Percentiles rank a stretch among this genome's conserved stretches.
These are phyloP conservation scores for Penstemon davidsonii DNA, from an alignment of 257 asterid species.

Conservation along the genomic window DNA sequence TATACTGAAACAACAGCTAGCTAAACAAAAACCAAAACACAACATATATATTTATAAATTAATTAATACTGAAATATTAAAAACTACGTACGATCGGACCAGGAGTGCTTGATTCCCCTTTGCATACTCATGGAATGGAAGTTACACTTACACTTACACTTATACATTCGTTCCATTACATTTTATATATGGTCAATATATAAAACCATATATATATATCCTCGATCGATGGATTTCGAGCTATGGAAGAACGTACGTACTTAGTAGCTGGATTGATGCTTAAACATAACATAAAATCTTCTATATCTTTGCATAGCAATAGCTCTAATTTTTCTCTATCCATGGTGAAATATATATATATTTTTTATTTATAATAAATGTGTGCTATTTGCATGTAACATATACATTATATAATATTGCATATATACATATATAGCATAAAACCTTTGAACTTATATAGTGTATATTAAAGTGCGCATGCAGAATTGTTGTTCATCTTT, in stretches of 20 bases:
- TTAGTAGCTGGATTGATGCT: background rate
- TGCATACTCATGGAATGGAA: slow-evolving; percentile 9
- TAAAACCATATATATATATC: slow-evolving; percentile 19
- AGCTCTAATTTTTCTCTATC: slow-evolving; percentile 7
- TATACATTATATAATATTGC: background rate
- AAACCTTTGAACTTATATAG: background rate
- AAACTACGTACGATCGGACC: slow-evolving; percentile 42
- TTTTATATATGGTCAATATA: no score
- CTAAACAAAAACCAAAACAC: background rate
- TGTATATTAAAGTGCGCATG: slow-evolving; percentile 35
- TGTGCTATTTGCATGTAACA: background rate
- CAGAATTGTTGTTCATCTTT: slow-evolving; percentile 30
- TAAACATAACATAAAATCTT: background rate
- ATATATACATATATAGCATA: background rate
- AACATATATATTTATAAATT: background rate
- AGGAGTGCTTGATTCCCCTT: slow-evolving; percentile 58
- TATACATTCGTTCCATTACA: background rate
- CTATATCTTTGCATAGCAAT: slow-evolving; percentile 1
- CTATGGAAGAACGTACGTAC: background rate
- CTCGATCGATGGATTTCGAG: slow-evolving; percentile 16
- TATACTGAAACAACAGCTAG: background rate
- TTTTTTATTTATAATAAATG: background rate
- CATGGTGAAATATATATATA: slow-evolving; percentile 14
- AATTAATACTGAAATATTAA: background rate
- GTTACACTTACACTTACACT: background rate